Conservation (phyloP, 78 protist genomes). For the Speleostelium caveatum region DNA sequence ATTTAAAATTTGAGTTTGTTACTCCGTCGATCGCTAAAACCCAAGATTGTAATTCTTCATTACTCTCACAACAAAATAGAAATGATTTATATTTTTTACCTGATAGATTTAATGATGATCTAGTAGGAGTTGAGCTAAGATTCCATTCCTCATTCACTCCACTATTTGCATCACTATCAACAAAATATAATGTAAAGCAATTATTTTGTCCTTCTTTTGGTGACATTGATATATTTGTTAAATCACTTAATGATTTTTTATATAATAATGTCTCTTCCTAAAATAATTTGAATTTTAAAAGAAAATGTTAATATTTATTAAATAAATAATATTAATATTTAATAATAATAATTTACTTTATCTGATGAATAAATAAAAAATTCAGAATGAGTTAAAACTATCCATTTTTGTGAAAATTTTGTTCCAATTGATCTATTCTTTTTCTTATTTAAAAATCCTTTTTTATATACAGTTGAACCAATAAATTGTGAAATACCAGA, state of each 20-base stretch:
- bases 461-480: conserved; percentile 15
- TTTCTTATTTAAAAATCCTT: conserved; percentile 13
- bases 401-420: conserved; percentile 43
- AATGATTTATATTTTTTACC: neutral
- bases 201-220: conserved; percentile 3
- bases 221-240: neutral
- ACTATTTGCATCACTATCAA: neutral
- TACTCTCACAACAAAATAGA: neutral
- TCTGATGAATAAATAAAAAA: conserved; percentile 33
- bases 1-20: conserved; percentile 60
- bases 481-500: conserved; percentile 19
- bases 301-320: neutral
- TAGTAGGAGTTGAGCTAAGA: neutral
- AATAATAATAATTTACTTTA: too few species aligned
- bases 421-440: conserved; percentile 42
- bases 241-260: conserved; percentile 29
- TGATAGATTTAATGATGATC: neutral
- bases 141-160: neutral
- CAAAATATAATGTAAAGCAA: conserved; percentile 36
- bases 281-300: neutral
- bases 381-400: conserved; percentile 43
- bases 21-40: conserved; percentile 60
- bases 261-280: conserved; percentile 23
- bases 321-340: neutral
- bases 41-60: conserved; percentile 25